A percentile compares a stretch with the other conserved stretches of the same genome.
Evolutionary conservation across 148 eudicot species (phyloP).

Genomic region (Polygonum maritimum): DNA sequence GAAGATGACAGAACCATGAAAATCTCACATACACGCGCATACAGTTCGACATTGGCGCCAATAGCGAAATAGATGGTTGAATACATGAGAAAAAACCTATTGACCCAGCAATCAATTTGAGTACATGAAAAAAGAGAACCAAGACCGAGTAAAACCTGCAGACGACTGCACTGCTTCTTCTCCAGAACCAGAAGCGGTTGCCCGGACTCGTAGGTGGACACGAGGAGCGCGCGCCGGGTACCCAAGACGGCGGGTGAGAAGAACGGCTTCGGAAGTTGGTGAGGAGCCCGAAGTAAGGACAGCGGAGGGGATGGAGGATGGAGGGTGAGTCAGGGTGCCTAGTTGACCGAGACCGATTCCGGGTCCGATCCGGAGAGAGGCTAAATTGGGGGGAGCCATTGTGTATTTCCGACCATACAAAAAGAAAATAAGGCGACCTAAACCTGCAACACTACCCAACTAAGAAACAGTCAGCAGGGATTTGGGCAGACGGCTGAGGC

Average conservation of each 20-base stretch:
- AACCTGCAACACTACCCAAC: neutral
- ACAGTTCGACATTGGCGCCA: neutral
- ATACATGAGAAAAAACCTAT: neutral
- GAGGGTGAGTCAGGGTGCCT: slow-evolving; percentile 6
- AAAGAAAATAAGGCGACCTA: neutral
- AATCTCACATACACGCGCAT: neutral
- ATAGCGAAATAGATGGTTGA: neutral
- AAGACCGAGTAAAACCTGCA: neutral
- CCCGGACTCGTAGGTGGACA: slow-evolving; percentile 3
- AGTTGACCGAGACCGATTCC: slow-evolving; percentile 8
- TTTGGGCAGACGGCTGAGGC: neutral
- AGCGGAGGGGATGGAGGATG: slow-evolving; percentile 9
- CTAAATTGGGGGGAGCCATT: slow-evolving; percentile 2
- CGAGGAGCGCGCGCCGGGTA: slow-evolving; percentile 1
- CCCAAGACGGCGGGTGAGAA: neutral
- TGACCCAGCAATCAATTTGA: neutral
- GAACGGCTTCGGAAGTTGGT: neutral
- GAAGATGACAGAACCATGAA: neutral
- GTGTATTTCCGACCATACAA: slow-evolving; percentile 6
- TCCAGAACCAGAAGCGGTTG: neutral
- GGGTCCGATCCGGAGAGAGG: slow-evolving; percentile 1
- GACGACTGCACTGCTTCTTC: neutral
- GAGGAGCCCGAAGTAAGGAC: neutral
- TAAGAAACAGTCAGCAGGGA: neutral
- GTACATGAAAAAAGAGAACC: neutral